Conservation (phyloP, 148 eudicot species). For the Fagopyrum esculentum region DNA sequence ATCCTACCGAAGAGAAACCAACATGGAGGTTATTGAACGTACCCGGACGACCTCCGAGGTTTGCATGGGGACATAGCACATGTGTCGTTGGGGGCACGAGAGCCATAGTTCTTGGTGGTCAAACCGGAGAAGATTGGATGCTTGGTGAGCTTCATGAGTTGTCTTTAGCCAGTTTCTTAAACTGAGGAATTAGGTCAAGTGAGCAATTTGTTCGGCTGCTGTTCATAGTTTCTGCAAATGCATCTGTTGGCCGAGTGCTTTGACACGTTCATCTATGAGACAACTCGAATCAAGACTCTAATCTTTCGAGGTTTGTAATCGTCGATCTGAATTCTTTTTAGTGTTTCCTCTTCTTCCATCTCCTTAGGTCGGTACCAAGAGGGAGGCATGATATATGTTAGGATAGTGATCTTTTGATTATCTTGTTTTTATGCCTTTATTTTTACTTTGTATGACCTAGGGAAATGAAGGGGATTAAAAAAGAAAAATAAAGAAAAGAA, state of each 20-base stretch:
- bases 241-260: background rate
- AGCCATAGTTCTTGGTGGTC: conserved; percentile 96
- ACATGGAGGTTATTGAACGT: conserved; percentile 92
- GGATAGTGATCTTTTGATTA: conserved; percentile 1
- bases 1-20: conserved; percentile 93
- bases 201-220: background rate
- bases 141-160: conserved; percentile 79
- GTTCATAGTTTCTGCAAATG: conserved; percentile 4
- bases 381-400: conserved; percentile 4
- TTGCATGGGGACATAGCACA: conserved; percentile 98
- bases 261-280: background rate
- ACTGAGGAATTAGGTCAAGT: conserved; percentile 15
- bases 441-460: conserved; percentile 6
- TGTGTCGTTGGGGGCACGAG: conserved; percentile 94
- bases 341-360: conserved; percentile 3
- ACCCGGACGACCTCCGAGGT: conserved; percentile 83
- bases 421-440: background rate
- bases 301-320: background rate
- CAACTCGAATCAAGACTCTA: conserved; percentile 4
- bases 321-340: conserved; percentile 1
- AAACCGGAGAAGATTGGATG: conserved; percentile 98
- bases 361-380: background rate
- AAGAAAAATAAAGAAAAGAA: background rate
- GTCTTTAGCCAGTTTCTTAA: conserved; percentile 54
- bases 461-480: background rate